Evolutionary conservation across 148 eudicot species (phyloP).

Genomic region (Spergularia bocconei): DNA sequence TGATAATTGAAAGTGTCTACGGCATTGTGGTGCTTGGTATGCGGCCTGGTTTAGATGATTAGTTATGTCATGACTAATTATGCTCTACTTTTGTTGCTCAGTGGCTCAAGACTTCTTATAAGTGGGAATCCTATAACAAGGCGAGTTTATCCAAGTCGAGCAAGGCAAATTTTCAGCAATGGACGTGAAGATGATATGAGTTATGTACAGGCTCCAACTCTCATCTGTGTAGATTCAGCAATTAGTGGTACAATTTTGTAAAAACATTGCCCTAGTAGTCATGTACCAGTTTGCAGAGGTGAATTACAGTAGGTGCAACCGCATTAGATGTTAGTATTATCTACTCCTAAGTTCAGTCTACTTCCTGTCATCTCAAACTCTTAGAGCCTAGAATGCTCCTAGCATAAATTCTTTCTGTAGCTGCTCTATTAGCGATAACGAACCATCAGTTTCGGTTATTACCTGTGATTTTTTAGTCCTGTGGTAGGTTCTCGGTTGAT

Average conservation of each 20-base stretch:
- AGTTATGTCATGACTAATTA: background rate
- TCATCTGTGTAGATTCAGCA: background rate
- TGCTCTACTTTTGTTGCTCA: constrained; percentile 19
- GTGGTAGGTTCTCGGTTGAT: background rate
- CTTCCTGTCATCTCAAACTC: background rate
- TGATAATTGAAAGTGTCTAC: too few relatives aligned
- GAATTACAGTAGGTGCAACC: background rate
- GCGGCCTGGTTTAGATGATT: too few relatives aligned
- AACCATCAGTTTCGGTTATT: constrained; percentile 8
- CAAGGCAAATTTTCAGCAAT: background rate
- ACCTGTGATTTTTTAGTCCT: background rate
- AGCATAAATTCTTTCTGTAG: constrained; percentile 1
- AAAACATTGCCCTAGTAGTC: background rate
- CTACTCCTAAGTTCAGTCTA: background rate
- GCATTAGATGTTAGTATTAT: background rate
- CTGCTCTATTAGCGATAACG: too few relatives aligned
- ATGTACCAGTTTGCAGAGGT: background rate
- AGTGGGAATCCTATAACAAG: constrained; percentile 22
- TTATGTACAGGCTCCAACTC: constrained; percentile 13
- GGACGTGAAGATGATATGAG: background rate
- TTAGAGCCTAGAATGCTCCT: background rate
- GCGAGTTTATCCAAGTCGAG: background rate
- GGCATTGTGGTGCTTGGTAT: too few relatives aligned
- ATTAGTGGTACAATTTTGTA: constrained; percentile 12
- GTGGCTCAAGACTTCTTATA: constrained; percentile 32